Evolutionary conservation across 306 rosid species (phyloP), one percentile per base, ranked within the genome.

Genomic region (Fagus sylvatica): DNA sequence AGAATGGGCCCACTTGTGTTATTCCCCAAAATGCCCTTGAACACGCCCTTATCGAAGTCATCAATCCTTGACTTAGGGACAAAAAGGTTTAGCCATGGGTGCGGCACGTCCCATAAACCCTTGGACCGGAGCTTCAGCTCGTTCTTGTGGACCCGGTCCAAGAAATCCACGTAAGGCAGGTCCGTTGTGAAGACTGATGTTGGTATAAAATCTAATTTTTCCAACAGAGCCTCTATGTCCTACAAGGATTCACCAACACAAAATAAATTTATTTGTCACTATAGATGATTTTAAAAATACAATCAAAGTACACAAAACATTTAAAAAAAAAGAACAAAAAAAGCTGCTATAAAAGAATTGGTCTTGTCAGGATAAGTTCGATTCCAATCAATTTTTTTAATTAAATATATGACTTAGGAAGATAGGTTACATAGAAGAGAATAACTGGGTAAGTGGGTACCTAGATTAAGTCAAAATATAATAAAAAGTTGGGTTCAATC

Each of bases 81-180:
- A 67, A 95, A 95, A 73, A 95, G 91, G 88, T 93, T 95, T 68
- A 95, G 93, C 98, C 99, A 92, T n/a, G 99, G 99, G 77, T 95
- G 99, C 2, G 99, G 91, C 3, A 95, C 91, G 19, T 92, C 97
- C 99, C 99, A 95, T 55, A 95, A 70, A 4, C 91, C 93, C 84
- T 95, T 91, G 76, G 96, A 82, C 60, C 93, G 91, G 76, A 95
- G 97, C 81, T 95, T 95, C 60, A 90, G 76, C 89, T 95, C 99
- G 62, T 97, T 93, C 85, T 86, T 93, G 78, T 91, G 98, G 43
- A 95, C 99, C 73, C 99, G 91, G 89, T 95, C 91, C 78, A 95
- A 80, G 77, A 95, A 95, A 80, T 95, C 99, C 79, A 93, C 90
- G 76, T 95, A 95, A 17, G 91, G 84, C 32, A 92, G 74, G 61